These are phyloP conservation scores for Fraxinus latifolia DNA, from an alignment of 305 asterid genomes.

Conservation along the genomic window DNA sequence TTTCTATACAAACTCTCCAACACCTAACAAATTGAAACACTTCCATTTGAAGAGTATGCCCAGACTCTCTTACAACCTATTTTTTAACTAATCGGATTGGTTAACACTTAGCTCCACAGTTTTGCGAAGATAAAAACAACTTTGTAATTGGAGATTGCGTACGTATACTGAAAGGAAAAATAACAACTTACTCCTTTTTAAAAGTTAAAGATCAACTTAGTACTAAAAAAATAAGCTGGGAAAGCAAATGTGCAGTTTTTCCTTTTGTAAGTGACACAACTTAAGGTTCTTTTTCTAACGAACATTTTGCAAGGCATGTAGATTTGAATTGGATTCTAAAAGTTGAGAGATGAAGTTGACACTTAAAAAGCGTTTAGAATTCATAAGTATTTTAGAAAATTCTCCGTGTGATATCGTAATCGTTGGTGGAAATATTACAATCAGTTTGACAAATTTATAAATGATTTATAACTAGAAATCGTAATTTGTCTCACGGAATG, in stretches of 20 bases:
- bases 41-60: too few species aligned
- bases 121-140: neutral
- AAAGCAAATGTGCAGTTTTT: neutral
- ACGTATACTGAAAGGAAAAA: neutral
- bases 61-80: too few species aligned
- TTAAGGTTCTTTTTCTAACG: neutral
- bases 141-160: neutral
- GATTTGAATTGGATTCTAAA: neutral
- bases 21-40: too few species aligned
- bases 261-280: neutral
- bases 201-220: neutral
- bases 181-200: neutral
- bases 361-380: neutral
- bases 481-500: too few species aligned
- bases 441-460: too few species aligned
- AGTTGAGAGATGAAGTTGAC: neutral
- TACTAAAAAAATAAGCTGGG: too few species aligned
- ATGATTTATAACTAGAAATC: too few species aligned
- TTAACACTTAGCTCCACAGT: too few species aligned
- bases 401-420: neutral
- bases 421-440: neutral
- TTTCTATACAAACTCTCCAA: too few species aligned
- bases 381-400: too few species aligned
- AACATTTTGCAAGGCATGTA: neutral
- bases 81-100: too few species aligned